Percentiles rank a stretch among this genome's conserved stretches.
Conservation (phyloP, 1,284 basidiomycete genomes). For the Tremellales sp. region DNA sequence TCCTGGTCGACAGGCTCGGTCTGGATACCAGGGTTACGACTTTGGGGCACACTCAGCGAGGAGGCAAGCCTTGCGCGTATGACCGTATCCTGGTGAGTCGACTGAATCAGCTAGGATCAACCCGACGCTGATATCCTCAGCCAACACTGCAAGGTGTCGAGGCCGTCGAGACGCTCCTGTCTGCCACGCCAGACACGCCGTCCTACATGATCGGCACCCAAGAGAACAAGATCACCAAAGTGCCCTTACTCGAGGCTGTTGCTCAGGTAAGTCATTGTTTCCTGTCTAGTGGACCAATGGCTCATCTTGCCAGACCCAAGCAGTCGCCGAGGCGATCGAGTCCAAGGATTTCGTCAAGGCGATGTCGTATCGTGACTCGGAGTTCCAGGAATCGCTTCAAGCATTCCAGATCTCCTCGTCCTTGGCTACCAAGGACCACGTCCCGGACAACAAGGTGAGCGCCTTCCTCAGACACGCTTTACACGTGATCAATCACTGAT, state of each 20-base stretch:
- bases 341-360: conserved; percentile 82
- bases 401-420: conserved; percentile 74
- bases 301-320: conserved; percentile 63
- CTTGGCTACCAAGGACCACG: conserved; percentile 57
- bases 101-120: background rate
- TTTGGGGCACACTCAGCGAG: conserved; percentile 93
- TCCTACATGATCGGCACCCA: conserved; percentile 96
- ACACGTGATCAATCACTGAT: conserved; percentile 2
- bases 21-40: conserved; percentile 98
- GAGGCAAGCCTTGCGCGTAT: conserved; percentile 85
- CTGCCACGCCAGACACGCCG: conserved; percentile 81
- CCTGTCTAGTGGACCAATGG: background rate
- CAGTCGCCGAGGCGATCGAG: conserved; percentile 76
- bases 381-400: conserved; percentile 81
- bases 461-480: no score
- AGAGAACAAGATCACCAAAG: conserved; percentile 91
- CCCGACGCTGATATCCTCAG: conserved; percentile 49
- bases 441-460: conserved; percentile 63
- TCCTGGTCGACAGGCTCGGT: conserved; percentile 78
- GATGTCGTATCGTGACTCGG: conserved; percentile 82
- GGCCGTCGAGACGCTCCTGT: conserved; percentile 85
- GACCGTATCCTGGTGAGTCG: conserved; percentile 79
- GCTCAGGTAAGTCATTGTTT: conserved; percentile 57
- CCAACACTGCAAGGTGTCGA: conserved; percentile 93
- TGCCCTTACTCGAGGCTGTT: conserved; percentile 90